Conservation (phyloP, 495 filamentous ascomycete genomes). For the Diplogelasinospora grovesii region DNA sequence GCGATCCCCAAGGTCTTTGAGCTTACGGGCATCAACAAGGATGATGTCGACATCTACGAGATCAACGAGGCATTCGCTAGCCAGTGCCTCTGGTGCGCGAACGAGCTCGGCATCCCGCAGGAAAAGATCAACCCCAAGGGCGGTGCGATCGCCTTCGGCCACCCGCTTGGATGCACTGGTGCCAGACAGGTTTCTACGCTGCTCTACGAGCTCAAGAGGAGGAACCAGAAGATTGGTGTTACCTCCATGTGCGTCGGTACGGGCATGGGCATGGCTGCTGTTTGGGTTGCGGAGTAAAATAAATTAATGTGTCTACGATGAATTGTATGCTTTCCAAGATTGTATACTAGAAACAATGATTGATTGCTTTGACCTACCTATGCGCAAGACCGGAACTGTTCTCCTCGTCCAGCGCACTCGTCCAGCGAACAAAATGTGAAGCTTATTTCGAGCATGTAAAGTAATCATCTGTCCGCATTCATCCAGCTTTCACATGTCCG, state of each 20-base stretch:
- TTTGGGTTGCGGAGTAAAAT: constrained; percentile 65
- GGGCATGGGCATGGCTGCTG: constrained; percentile 65
- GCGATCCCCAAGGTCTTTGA: constrained; percentile 87
- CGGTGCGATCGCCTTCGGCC: constrained; percentile 96
- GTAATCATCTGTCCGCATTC: too few relatives aligned
- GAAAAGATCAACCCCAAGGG: constrained; percentile 96
- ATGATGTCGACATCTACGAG: constrained; percentile 95
- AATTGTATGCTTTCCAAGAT: too few relatives aligned
- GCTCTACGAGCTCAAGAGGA: constrained; percentile 79
- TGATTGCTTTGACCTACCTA: too few relatives aligned
- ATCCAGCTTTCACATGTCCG: too few relatives aligned
- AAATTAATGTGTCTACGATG: too few relatives aligned
- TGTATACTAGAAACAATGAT: too few relatives aligned
- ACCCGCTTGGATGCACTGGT: constrained; percentile 92
- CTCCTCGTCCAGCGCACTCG: too few relatives aligned
- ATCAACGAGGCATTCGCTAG: constrained; percentile 99
- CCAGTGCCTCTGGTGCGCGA: constrained; percentile 89
- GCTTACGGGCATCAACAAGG: constrained; percentile 78
- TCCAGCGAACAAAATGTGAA: too few relatives aligned
- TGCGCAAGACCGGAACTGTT: too few relatives aligned
- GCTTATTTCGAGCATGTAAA: too few relatives aligned
- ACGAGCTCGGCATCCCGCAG: constrained; percentile 73
- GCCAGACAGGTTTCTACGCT: constrained; percentile 89
- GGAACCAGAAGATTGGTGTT: constrained; percentile 74
- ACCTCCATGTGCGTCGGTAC: constrained; percentile 97